Conservation (phyloP, 352 stramenopile species). For the Globisporangium spiculum region DNA sequence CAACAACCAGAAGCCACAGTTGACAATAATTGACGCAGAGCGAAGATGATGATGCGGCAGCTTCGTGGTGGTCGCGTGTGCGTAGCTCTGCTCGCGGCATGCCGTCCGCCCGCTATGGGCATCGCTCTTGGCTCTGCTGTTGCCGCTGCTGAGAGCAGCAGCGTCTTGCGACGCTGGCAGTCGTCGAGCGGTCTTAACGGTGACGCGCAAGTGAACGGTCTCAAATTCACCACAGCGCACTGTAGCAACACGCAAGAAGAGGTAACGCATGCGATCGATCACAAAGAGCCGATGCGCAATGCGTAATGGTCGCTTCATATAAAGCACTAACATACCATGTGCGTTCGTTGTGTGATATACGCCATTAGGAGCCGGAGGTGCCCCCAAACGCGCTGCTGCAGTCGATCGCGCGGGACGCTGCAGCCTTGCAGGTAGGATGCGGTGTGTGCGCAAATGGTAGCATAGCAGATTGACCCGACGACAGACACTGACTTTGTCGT, state of each 20-base stretch:
- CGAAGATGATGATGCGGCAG: slow-evolving; percentile 5
- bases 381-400: slow-evolving; percentile 10
- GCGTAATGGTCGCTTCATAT: neutral
- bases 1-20: neutral
- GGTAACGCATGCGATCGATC: neutral
- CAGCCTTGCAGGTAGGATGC: slow-evolving; percentile 14
- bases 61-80: neutral
- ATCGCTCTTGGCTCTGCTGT: neutral
- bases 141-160: neutral
- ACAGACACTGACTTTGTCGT: neutral
- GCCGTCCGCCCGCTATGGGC: neutral
- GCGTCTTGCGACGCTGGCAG: neutral
- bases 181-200: neutral
- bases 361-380: neutral
- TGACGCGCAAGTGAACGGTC: neutral
- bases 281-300: neutral
- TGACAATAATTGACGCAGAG: neutral
- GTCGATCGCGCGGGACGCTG: slow-evolving; percentile 19
- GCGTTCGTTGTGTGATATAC: neutral
- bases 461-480: neutral
- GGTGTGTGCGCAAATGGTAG: no score
- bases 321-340: neutral
- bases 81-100: neutral
- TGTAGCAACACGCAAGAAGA: neutral
- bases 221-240: neutral